Percentiles rank a stretch among this genome's conserved stretches.
phyloP scores from a whole-genome alignment of 352 stramenopile species.

The Globisporangium uncinulatum region DNA sequence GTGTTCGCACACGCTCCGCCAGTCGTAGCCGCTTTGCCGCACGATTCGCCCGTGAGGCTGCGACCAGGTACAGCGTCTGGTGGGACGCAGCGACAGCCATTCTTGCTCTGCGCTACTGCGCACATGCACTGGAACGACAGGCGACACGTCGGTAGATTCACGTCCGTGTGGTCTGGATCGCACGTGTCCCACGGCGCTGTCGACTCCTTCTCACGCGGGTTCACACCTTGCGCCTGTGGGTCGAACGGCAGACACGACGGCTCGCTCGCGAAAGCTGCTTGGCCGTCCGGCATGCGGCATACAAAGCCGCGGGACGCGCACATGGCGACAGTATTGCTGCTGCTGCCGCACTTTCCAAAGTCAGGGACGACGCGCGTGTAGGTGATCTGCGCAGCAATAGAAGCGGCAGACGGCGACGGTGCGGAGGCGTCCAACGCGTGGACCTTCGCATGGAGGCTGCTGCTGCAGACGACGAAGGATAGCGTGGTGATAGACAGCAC shows the following conservation, averaged over 20 bases:
- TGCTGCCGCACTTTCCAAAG: conserved; percentile 20
- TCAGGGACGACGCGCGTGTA: conserved; percentile 31
- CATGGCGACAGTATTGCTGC: conserved; percentile 24
- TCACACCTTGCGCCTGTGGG: conserved; percentile 24
- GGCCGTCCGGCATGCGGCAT: conserved; percentile 37
- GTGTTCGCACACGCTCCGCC: conserved; percentile 15
- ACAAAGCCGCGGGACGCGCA: conserved; percentile 37
- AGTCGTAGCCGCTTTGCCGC: conserved; percentile 17
- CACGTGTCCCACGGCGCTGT: conserved; percentile 28
- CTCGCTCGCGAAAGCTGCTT: conserved; percentile 29
- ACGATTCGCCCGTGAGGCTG: conserved; percentile 12
- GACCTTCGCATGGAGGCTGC: not conserved
- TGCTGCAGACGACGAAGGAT: not conserved
- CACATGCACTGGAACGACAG: conserved; percentile 35
- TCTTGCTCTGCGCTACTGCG: conserved; percentile 8
- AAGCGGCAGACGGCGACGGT: not conserved
- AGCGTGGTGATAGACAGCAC: not conserved
- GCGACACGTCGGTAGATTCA: conserved; percentile 28
- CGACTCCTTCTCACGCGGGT: conserved; percentile 28
- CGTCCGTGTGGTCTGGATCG: conserved; percentile 25
- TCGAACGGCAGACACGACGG: conserved; percentile 36
- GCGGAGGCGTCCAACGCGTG: not conserved
- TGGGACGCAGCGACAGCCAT: conserved; percentile 24
- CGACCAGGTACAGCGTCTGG: conserved; percentile 30
- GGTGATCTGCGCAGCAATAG: conserved; percentile 11